phyloP scores from a whole-genome alignment of 768 basidiomycete genomes.

The Leucocoprinus sp. region DNA sequence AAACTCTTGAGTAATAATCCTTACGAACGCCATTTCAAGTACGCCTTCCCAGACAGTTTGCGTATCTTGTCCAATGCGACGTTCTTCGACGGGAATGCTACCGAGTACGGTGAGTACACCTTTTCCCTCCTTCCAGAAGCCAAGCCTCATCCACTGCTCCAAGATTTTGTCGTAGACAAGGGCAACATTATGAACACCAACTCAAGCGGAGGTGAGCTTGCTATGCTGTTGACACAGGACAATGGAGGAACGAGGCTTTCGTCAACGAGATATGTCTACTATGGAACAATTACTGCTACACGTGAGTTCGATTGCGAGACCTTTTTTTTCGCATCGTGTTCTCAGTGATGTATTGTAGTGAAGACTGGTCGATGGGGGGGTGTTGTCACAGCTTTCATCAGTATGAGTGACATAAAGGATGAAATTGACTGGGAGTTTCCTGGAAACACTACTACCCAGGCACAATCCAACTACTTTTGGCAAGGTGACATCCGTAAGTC shows the following conservation, averaged over 20 bases:
- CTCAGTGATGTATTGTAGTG: conserved; percentile 36
- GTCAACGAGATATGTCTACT: conserved; percentile 75
- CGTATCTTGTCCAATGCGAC: conserved; percentile 61
- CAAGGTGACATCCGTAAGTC: conserved; percentile 56
- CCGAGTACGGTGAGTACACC: conserved; percentile 44
- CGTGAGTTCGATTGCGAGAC: no score
- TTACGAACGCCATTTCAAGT: conserved; percentile 26
- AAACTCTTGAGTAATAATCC: not conserved
- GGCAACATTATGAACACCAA: conserved; percentile 62
- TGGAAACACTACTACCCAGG: conserved; percentile 50
- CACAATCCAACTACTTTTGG: conserved; percentile 80
- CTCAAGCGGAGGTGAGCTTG: conserved; percentile 54
- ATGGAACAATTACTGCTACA: conserved; percentile 64
- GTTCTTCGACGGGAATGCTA: conserved; percentile 65
- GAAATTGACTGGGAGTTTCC: conserved; percentile 89
- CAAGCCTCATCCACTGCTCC: not conserved
- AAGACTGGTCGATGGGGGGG: conserved; percentile 77
- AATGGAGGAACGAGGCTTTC: conserved; percentile 75
- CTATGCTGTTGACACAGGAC: conserved; percentile 53
- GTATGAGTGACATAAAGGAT: conserved; percentile 78
- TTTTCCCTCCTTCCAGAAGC: not conserved
- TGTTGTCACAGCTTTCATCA: conserved; percentile 79
- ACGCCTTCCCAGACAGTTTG: conserved; percentile 55
- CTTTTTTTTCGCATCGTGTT: no score
- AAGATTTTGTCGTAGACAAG: conserved; percentile 67